Conservation (phyloP, 768 basidiomycete genomes). For the Lentinula lateritia region DNA sequence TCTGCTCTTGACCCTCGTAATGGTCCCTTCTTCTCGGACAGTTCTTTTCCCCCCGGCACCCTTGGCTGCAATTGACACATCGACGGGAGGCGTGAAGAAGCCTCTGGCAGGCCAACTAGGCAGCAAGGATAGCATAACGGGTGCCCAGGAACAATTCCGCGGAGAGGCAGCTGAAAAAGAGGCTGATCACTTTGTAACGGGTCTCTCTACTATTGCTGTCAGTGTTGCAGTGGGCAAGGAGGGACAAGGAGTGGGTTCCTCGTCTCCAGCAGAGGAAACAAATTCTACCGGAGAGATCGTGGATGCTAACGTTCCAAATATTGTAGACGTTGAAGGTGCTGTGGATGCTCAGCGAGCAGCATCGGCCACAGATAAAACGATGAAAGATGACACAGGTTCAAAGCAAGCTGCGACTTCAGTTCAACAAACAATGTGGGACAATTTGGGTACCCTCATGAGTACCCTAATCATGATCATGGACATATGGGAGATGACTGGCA, state of each 20-base stretch:
- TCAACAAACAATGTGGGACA: not conserved
- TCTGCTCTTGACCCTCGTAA: constrained; percentile 27
- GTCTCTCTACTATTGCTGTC: constrained; percentile 24
- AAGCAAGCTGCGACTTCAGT: not conserved
- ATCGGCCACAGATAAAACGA: not conserved
- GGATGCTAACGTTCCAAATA: constrained; percentile 23
- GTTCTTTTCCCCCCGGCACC: constrained; percentile 31
- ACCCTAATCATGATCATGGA: not conserved
- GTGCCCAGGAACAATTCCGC: constrained; percentile 27
- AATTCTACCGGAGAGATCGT: not conserved
- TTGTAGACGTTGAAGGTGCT: constrained; percentile 18
- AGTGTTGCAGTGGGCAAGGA: constrained; percentile 24
- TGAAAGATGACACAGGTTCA: not conserved
- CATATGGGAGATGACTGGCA: not conserved
- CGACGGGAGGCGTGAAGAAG: constrained; percentile 25
- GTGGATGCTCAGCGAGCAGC: constrained; percentile 11
- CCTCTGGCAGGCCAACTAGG: constrained; percentile 26
- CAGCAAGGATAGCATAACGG: constrained; percentile 24
- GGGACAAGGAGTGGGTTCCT: constrained; percentile 3
- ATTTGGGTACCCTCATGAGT: not conserved
- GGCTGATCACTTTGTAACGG: constrained; percentile 27
- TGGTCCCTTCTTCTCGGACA: constrained; percentile 26
- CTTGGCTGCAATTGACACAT: constrained; percentile 22
- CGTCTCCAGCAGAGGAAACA: not conserved
- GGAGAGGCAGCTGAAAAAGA: constrained; percentile 35